A percentile compares a stretch with the other conserved stretches of the same genome.
Conservation (phyloP, 169 alveolate species). For the Eimeria tenella region DNA sequence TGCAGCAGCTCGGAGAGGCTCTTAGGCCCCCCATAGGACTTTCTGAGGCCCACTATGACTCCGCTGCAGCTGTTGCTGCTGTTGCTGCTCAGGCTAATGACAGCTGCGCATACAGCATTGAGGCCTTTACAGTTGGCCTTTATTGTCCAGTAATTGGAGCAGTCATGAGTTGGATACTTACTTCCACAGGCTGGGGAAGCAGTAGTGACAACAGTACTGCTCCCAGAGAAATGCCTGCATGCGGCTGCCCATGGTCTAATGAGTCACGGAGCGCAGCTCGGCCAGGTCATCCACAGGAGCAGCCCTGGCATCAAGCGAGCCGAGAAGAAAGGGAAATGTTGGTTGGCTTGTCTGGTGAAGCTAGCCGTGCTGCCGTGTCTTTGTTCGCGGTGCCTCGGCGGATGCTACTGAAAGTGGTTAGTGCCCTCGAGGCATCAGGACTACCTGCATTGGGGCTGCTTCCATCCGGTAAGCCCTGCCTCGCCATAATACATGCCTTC, state of each 20-base stretch:
- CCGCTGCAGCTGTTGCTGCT: constrained; percentile 19
- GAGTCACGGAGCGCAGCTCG: neutral
- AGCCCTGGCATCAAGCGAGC: neutral
- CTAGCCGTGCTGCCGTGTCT: neutral
- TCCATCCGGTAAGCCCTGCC: constrained; percentile 2
- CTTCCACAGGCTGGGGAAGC: neutral
- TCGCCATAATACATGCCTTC: neutral
- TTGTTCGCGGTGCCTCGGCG: constrained; percentile 31
- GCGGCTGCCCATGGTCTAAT: neutral
- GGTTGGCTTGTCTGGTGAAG: neutral
- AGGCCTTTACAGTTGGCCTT: neutral
- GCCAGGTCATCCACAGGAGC: neutral
- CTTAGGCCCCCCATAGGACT: neutral
- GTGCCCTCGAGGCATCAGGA: neutral
- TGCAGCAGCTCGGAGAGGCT: constrained; percentile 27
- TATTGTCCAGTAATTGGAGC: neutral
- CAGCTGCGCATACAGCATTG: neutral
- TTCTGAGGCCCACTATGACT: constrained; percentile 1
- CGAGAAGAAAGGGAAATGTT: neutral
- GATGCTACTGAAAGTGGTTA: neutral
- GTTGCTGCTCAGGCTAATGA: neutral
- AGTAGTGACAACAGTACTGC: neutral
- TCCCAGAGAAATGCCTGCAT: neutral
- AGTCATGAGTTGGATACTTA: neutral
- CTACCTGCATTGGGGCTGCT: constrained; percentile 6